Conservation (phyloP, 352 stramenopile species). For the Nothophytophthora sp. region DNA sequence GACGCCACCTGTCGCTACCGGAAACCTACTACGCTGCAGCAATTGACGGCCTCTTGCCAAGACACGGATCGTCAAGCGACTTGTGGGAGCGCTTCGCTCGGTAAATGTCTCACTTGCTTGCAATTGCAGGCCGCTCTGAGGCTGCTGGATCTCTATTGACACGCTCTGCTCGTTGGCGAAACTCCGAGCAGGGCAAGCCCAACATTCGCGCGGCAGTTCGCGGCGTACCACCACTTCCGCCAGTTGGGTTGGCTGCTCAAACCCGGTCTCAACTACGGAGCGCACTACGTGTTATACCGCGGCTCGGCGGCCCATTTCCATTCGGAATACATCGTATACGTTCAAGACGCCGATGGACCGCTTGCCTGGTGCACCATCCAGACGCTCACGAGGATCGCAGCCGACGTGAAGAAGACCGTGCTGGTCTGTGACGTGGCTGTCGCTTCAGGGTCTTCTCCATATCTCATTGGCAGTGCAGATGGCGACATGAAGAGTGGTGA, state of each 20-base stretch:
- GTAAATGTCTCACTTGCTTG: conserved; percentile 20
- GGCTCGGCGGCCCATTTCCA: conserved; percentile 51
- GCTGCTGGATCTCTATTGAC: too few species aligned
- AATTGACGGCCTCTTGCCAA: conserved; percentile 26
- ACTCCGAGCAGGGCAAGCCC: conserved; percentile 15
- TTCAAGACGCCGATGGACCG: conserved; percentile 17
- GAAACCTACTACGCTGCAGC: conserved; percentile 53
- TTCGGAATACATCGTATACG: conserved; percentile 78
- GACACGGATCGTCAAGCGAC: conserved; percentile 7
- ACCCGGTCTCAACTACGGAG: conserved; percentile 73
- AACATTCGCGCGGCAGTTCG: conserved; percentile 42
- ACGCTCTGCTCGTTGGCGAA: too few species aligned
- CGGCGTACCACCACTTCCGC: conserved; percentile 67
- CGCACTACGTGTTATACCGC: conserved; percentile 68
- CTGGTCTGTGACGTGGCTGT: conserved; percentile 50
- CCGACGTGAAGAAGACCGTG: conserved; percentile 82
- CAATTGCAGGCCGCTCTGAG: too few species aligned
- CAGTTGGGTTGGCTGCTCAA: conserved; percentile 47
- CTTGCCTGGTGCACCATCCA: conserved; percentile 59
- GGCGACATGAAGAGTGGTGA: background rate
- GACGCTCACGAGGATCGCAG: conserved; percentile 67
- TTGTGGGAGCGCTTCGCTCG: conserved; percentile 42
- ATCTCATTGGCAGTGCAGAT: background rate
- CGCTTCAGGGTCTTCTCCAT: background rate
- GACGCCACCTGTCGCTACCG: conserved; percentile 34